Evolutionary conservation across 2,329 filamentous ascomycete genomes (phyloP), one percentile per base, ranked within the genome.

Genomic region (Cucurbitaria berberidis): DNA sequence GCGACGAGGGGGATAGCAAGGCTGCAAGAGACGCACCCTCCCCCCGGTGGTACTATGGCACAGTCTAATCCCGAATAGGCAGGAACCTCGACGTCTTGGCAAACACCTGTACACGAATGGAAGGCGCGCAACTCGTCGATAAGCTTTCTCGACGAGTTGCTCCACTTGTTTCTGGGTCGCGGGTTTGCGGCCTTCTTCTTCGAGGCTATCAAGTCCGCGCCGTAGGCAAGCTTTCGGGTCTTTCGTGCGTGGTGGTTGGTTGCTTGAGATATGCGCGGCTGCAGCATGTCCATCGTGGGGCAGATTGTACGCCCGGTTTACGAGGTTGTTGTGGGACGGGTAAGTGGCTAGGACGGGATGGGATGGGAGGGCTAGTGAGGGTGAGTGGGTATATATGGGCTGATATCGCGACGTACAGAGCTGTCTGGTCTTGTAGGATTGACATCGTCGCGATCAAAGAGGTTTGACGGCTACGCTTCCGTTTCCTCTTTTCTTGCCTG

Each of bases 141-240:
- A 45, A 45, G 42, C 42, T 45, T 45, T 36, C 24, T 18, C 19
- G 30, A 9, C 22, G 13, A 5, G 18, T 15, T 40, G 30, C 35
- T 41, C 35, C 45, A 24, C 36, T 6, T 5, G 6, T 9, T 21
- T 4, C n/a, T n/a, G n/a, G n/a, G n/a, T n/a, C n/a, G n/a, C n/a
- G n/a, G n/a, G n/a, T 39, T 22, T 22, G 36, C 36, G 19, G 24
- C 36, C 36, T 48, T 32, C 45, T 42, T 18, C 26, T 42, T 42
- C 21, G 21, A 16, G 40, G 18, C 29, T 6, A 16, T 16, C 11
- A 3, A 8, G 27, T 27, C 26, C 40, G 22, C 24, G 40, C 2
- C 24, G 11, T 15, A 42, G 5, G 29, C 26, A 39, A 24, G 36
- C 36, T 26, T 39, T 39, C 30, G 30, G 30, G 30, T 34, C 13